Evolutionary conservation across 2,329 filamentous ascomycete species (phyloP), one percentile per base, ranked within the genome.

Genomic region (Colletotrichum sp.): DNA sequence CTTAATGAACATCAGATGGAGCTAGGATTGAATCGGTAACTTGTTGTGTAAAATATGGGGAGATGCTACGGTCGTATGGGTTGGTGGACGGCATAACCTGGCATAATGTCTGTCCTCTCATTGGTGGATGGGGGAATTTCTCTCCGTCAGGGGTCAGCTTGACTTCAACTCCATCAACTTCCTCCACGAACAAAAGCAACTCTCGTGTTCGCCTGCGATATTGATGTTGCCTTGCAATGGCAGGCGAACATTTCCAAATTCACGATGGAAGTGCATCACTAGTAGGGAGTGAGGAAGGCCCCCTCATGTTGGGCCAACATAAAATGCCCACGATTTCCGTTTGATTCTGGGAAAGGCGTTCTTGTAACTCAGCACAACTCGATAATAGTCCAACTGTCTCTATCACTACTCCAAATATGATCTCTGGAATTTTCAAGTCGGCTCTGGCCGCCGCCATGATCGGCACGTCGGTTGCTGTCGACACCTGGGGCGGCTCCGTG

Each of bases 401-500:
- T 52, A 26, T 2, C 13, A 62, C 24, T 21, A 21, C 21, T 16
- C 0, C 32, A 26, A 55, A 6, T 5, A 69, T 69, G 55, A 55
- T 69, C 18, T 69, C n/a, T 24, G 34, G 16, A 26, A 15, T 62
- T 10, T 63, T 39, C 71, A 69, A 69, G 52, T 32, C 64, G 28
- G 36, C 57, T 16, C 15, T 73, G 6, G 39, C 36, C 7, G 65
- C 71, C 15, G 30, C 57, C 24, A 28, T 69, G n/a, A 26, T 69
- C 6, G 16, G 55, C 28, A 36, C 57, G 9, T 69, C 55, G 4
- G 36, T 55, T 39, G 65, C 64, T 57, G 34, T 69, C 18, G 55
- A 72, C 63, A 63, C 59, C 28, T 69, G 64, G 60, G 60, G 69
- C 64, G 73, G 73, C 26, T 66, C 73, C 63, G 69, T 76, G 15